Percentiles rank a stretch among this genome's conserved stretches.
These are phyloP conservation scores for Boletus holoroseus DNA, from an alignment of 1,284 basidiomycete genomes.

Conservation along the genomic window DNA sequence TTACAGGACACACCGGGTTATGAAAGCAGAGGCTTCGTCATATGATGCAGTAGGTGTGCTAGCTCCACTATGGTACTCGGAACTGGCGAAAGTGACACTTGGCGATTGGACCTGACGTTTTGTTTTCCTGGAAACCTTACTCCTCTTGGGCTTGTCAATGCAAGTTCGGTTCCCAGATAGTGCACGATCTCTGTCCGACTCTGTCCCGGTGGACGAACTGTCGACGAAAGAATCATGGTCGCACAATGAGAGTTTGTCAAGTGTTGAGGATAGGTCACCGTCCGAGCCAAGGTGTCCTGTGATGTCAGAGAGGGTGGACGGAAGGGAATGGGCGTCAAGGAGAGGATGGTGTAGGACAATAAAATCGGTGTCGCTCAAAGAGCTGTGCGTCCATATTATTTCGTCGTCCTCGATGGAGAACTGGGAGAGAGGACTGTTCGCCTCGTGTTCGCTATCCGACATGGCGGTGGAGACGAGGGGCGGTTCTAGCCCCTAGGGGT, in stretches of 20 bases:
- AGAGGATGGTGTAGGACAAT: conserved; percentile 27
- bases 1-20: conserved; percentile 23
- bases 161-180: not conserved
- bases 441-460: conserved; percentile 12
- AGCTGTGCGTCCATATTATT: conserved; percentile 19
- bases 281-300: conserved; percentile 9
- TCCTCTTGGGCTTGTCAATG: not conserved
- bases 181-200: conserved; percentile 3
- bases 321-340: conserved; percentile 11
- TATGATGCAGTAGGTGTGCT: conserved; percentile 20
- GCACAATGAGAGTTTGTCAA: conserved; percentile 18
- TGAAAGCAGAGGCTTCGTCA: conserved; percentile 28
- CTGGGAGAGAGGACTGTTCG: conserved; percentile 10
- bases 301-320: conserved; percentile 15
- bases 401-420: conserved; percentile 26
- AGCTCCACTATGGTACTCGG: conserved; percentile 8
- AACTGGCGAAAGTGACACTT: conserved; percentile 3
- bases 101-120: conserved; percentile 3
- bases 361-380: conserved; percentile 27
- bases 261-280: conserved; percentile 9
- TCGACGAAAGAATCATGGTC: conserved; percentile 4
- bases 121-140: not conserved
- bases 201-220: conserved; percentile 6
- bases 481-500: not conserved
- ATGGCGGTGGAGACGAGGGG: conserved; percentile 7